These are phyloP conservation scores for Globisporangium lucens DNA, from an alignment of 352 stramenopile genomes.

Conservation along the genomic window DNA sequence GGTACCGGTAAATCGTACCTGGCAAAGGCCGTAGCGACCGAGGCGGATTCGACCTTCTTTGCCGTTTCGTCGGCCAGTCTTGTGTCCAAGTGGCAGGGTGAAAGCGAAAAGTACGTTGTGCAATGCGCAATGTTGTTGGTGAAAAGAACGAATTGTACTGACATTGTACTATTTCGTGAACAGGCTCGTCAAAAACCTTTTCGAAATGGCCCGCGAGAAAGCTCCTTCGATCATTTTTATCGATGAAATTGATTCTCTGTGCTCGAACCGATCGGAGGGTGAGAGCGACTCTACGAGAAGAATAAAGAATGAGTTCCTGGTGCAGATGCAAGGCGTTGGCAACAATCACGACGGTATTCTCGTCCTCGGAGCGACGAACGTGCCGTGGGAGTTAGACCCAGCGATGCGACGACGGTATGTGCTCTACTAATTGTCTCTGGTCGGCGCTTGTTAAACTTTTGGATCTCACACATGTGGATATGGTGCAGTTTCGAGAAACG, in stretches of 20 bases:
- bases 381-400: constrained; percentile 97
- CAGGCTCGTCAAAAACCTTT: constrained; percentile 97
- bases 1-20: constrained; percentile 96
- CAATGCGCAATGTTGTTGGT: constrained; percentile 3
- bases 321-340: constrained; percentile 96
- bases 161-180: background rate
- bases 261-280: constrained; percentile 88
- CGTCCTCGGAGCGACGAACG: constrained; percentile 97
- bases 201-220: constrained; percentile 96
- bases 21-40: constrained; percentile 97
- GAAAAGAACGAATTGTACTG: background rate
- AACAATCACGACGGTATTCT: constrained; percentile 91
- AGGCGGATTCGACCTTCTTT: constrained; percentile 98
- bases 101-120: constrained; percentile 85
- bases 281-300: constrained; percentile 95
- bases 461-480: constrained; percentile 10
- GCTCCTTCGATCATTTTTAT: constrained; percentile 96
- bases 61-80: constrained; percentile 97
- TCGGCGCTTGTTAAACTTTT: background rate
- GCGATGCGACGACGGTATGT: constrained; percentile 92
- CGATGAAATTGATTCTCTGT: constrained; percentile 97
- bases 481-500: constrained; percentile 95
- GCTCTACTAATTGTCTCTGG: background rate
- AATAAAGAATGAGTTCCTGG: constrained; percentile 99
- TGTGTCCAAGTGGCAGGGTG: constrained; percentile 98